phyloP scores from a whole-genome alignment of 73 alveolate species.

The Uronychia setigera region DNA sequence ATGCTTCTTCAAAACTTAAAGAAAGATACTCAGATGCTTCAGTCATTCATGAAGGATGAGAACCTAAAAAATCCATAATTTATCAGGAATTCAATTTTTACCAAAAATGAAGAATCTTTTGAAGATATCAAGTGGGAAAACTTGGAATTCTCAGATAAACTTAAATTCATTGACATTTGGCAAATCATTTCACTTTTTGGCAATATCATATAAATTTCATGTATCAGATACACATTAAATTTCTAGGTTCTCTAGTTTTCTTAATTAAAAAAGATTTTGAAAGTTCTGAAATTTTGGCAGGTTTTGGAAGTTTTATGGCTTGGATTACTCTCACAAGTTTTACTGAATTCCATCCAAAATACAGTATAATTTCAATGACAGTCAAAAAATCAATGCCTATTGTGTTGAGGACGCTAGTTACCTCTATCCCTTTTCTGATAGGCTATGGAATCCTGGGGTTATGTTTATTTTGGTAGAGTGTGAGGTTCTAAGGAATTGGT shows the following conservation, averaged over 20 bases:
- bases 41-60: too few relatives aligned
- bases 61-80: too few relatives aligned
- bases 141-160: slow-evolving; percentile 38
- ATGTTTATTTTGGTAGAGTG: slow-evolving; percentile 79
- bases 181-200: slow-evolving; percentile 30
- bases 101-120: too few relatives aligned
- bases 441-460: slow-evolving; percentile 82
- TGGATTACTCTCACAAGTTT: slow-evolving; percentile 73
- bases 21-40: too few relatives aligned
- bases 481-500: slow-evolving; percentile 61
- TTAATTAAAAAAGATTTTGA: slow-evolving; percentile 38
- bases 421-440: slow-evolving; percentile 75
- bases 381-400: slow-evolving; percentile 59
- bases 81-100: too few relatives aligned
- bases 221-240: too few relatives aligned
- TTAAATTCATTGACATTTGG: slow-evolving; percentile 50
- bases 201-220: slow-evolving; percentile 26
- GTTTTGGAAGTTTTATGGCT: slow-evolving; percentile 74
- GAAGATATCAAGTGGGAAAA: too few relatives aligned
- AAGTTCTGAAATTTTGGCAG: slow-evolving; percentile 58
- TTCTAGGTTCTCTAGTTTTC: slow-evolving; percentile 43
- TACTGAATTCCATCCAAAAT: slow-evolving; percentile 57
- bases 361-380: slow-evolving; percentile 62
- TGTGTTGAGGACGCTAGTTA: slow-evolving; percentile 68
- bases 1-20: too few relatives aligned